Evolutionary conservation across 768 basidiomycete species (phyloP).

Genomic region (Pleurotus eryngii): DNA sequence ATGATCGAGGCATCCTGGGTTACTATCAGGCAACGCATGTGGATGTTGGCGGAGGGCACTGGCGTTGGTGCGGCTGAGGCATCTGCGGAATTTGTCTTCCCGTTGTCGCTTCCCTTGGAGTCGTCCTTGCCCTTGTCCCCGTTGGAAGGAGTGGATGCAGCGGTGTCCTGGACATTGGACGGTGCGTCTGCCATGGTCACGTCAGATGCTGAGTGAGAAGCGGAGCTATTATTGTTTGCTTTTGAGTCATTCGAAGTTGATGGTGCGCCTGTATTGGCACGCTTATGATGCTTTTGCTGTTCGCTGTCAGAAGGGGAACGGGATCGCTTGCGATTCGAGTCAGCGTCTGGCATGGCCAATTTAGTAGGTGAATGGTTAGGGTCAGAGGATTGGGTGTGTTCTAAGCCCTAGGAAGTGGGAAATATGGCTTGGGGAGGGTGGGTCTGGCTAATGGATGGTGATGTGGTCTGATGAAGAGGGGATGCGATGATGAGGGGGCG

Average conservation of each 20-base stretch:
- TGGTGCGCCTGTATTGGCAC: conserved; percentile 75
- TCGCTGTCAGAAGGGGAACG: conserved; percentile 83
- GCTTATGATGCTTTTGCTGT: conserved; percentile 76
- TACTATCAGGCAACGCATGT: conserved; percentile 98
- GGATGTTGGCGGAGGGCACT: conserved; percentile 79
- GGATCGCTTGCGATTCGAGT: conserved; percentile 81
- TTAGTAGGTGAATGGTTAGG: conserved; percentile 37
- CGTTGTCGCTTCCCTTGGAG: conserved; percentile 31
- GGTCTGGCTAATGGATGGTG: conserved; percentile 39
- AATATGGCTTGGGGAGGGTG: conserved; percentile 30
- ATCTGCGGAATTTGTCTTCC: conserved; percentile 40
- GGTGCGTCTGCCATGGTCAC: conserved; percentile 64
- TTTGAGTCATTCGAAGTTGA: conserved; percentile 59
- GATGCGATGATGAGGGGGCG: conserved; percentile 52
- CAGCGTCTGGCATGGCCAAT: conserved; percentile 84
- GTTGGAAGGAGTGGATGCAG: conserved; percentile 52
- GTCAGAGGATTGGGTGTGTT: conserved; percentile 25
- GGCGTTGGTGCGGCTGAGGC: conserved; percentile 46
- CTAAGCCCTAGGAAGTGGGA: conserved; percentile 26
- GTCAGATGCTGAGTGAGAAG: conserved; percentile 40
- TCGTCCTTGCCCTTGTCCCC: conserved; percentile 43
- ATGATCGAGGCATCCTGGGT: conserved; percentile 99
- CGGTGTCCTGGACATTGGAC: conserved; percentile 42
- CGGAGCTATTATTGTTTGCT: conserved; percentile 41
- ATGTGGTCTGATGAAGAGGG: conserved; percentile 48